phyloP scores from a whole-genome alignment of 805 yeast genomes.

The Jamesozyma jinghongensis region DNA sequence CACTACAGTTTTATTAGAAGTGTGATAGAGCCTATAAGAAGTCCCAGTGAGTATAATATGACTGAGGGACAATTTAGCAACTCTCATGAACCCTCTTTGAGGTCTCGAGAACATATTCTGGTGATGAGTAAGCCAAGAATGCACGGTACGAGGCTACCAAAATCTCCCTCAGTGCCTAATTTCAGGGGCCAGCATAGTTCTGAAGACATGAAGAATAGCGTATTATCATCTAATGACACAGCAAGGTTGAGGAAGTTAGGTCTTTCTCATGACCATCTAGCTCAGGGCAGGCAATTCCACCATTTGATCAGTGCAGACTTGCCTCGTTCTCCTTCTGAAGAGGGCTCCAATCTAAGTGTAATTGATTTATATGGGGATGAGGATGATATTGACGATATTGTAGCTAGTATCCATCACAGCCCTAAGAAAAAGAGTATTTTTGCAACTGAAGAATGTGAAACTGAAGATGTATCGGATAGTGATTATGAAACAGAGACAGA shows the following conservation, averaged over 20 bases:
- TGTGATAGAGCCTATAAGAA: too few species aligned
- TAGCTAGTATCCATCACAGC: neutral
- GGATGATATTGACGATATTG: constrained; percentile 8
- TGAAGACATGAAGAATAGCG: neutral
- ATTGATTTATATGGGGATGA: constrained; percentile 33
- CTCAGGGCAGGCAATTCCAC: too few species aligned
- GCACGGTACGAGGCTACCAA: neutral
- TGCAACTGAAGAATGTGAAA: neutral
- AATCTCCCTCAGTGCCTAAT: neutral
- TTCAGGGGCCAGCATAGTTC: neutral
- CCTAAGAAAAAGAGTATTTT: neutral
- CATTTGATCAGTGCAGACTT: too few species aligned
- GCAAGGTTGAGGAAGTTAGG: too few species aligned
- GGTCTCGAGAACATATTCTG: neutral
- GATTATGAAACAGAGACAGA: neutral
- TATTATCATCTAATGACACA: too few species aligned
- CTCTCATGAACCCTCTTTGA: neutral
- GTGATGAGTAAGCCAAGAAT: neutral
- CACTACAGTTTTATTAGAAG: too few species aligned
- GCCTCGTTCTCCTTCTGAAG: constrained; percentile 2
- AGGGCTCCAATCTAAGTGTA: constrained; percentile 29
- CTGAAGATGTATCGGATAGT: neutral
- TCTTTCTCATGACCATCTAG: too few species aligned
- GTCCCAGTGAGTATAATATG: too few species aligned
- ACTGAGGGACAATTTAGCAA: too few species aligned